These are phyloP conservation scores for Fusarium pseudonygamai DNA, from an alignment of 2,329 filamentous ascomycete species.

Conservation along the genomic window DNA sequence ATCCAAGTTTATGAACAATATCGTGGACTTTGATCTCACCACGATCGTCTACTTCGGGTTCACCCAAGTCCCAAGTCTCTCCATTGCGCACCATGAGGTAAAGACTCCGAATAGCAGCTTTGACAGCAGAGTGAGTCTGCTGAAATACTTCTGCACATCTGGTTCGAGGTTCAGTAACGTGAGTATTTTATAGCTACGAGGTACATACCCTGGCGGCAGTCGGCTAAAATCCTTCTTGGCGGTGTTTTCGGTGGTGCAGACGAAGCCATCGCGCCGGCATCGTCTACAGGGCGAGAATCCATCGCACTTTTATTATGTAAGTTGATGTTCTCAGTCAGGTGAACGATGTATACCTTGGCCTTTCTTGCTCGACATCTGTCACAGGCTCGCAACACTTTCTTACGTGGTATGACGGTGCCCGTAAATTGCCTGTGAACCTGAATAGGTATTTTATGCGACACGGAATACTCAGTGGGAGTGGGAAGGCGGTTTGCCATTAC, in stretches of 20 bases:
- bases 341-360: neutral
- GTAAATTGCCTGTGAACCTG: neutral
- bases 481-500: neutral
- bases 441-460: no score
- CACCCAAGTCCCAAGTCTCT: neutral
- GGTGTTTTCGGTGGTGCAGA: neutral
- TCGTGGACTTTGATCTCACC: neutral
- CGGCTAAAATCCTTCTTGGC: neutral
- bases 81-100: neutral
- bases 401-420: neutral
- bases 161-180: neutral
- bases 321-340: accelerated
- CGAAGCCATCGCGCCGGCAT: neutral
- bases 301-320: neutral
- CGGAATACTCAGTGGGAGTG: accelerated
- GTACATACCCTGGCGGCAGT: neutral
- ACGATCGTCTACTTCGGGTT: neutral
- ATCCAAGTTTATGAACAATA: neutral
- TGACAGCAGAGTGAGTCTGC: neutral
- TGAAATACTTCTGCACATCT: neutral
- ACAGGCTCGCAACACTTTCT: neutral
- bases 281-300: neutral
- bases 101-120: neutral
- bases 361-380: neutral
- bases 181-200: accelerated